phyloP scores from a whole-genome alignment of 1,284 basidiomycete genomes.

The Malassezia cuniculi region DNA sequence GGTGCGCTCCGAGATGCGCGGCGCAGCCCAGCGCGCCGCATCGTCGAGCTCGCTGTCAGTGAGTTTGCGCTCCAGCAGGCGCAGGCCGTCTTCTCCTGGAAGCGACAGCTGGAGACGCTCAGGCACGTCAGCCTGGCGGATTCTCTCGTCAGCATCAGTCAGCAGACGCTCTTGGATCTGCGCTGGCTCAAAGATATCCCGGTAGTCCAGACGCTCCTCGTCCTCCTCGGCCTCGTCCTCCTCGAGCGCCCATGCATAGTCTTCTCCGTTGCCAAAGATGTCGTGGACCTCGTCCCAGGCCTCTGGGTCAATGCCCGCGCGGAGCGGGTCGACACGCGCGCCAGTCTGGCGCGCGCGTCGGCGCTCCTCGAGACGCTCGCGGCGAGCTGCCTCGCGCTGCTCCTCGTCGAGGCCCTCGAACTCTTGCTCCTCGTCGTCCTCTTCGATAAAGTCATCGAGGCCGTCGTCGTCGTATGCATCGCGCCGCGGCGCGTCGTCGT shows the following conservation, averaged over 20 bases:
- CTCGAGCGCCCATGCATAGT: slow-evolving; percentile 92
- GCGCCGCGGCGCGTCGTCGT: slow-evolving; percentile 53
- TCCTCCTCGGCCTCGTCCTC: slow-evolving; percentile 31
- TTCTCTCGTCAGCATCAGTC: slow-evolving; percentile 76
- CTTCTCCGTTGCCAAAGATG: slow-evolving; percentile 90
- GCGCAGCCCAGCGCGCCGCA: slow-evolving; percentile 78
- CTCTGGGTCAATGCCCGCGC: slow-evolving; percentile 49
- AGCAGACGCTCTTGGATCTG: slow-evolving; percentile 83
- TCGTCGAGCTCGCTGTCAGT: slow-evolving; percentile 61
- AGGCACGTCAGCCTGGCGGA: slow-evolving; percentile 82
- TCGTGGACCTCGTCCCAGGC: slow-evolving; percentile 94
- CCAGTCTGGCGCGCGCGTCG: slow-evolving; percentile 48
- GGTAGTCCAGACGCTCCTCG: slow-evolving; percentile 56
- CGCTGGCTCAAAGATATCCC: slow-evolving; percentile 94
- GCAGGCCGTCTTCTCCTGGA: slow-evolving; percentile 48
- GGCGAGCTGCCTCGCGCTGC: slow-evolving; percentile 59
- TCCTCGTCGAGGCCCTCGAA: slow-evolving; percentile 43
- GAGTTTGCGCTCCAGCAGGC: slow-evolving; percentile 55
- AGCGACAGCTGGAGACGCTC: slow-evolving; percentile 90
- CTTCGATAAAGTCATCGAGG: slow-evolving; percentile 63
- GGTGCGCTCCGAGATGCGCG: slow-evolving; percentile 57
- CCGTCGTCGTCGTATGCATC: slow-evolving; percentile 45
- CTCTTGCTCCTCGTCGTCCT: slow-evolving; percentile 51
- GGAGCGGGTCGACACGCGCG: slow-evolving; percentile 51
- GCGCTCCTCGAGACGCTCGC: slow-evolving; percentile 52